Base-by-base conservation (phyloP, 768 basidiomycete species). In the Boletus tylopilopsis region DNA sequence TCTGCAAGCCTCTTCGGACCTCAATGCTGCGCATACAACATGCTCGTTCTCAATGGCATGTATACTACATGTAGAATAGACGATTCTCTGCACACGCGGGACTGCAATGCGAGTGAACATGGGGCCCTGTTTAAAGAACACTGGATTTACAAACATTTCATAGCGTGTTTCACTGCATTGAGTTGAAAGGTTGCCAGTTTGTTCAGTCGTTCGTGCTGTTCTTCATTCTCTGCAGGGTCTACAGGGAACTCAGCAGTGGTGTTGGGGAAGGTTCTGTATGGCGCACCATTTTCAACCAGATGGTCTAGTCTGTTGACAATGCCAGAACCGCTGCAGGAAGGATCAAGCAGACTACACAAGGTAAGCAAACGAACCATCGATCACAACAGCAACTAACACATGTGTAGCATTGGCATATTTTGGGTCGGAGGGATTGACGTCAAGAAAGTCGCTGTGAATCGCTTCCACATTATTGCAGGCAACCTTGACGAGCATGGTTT, bases 31-130 rank as follows among this genome's bases (percentile, higher is more conserved):
- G 7, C 79, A 73, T 9, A 97, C 90, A 48, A 98, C 96, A 50
- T 83, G 82, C 65, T 99, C 96, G 68, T 99, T 94, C 64, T 99
- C 96, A 35, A 78, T 79, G 13, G 88, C 80, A 68, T 97, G 87
- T 40, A 96, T 75, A 54, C 93, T 96, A 64, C 95, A 99, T n/a
- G 96, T 99, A 21, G 94, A 98, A 68, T 99, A 98, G 23, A 94
- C 94, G 59, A 99, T 91, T 58, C 80, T 82, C 50, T 76, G 69
- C 30, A 84, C 89, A 34, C 75, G 74, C 2, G 90, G 85, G 68
- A 94, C 93, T 95, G 56, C 18, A 42, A 23, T 34, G 35, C 24
- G 35, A 25, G 41, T 49, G 30, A 64, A 53, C 30, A 23, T 42
- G 42, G 46, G 51, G 41, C 12, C 19, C 45, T 11, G 24, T 39